Evolutionary conservation across 306 rosid genomes (phyloP), one percentile per base, ranked within the genome.

Genomic region (Cucurbita moschata): DNA sequence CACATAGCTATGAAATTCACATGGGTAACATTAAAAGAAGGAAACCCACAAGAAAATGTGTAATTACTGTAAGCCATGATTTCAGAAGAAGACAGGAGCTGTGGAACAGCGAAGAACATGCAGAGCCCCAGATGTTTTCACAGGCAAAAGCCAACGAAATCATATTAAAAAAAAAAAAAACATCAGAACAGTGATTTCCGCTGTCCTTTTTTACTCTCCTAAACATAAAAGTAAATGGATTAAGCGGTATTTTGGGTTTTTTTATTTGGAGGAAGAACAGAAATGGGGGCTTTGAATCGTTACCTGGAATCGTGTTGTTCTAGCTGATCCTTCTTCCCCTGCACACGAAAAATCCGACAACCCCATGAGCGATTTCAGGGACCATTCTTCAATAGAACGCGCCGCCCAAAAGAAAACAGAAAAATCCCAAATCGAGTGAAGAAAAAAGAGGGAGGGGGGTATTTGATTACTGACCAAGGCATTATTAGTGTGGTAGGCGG

Each of bases 71-170:
- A 50, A 50, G 54, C 15, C 18, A 44, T 44, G 0, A 49, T 1
- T 43, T 43, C 2, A 43, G 47, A 43, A 43, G 47, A 43, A 50
- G n/a, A 50, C 18, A n/a, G 10, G 53, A 42, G 52, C 9, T 77
- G 90, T 91, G 90, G 94, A 89, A 94, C 90, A 88, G 79, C 77
- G 78, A 85, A 71, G 83, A 85, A 71, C 79, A 86, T 89, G 94
- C 90, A 89, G 86, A 89, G 87, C 87, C 81, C 81, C 87, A 30
- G 35, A 30, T 30, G 35, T 30, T 30, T 30, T 3, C 35, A 30
- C 35, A 30, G 35, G 35, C 35, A 30, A 30, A 30, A 30, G 35
- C 35, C 35, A 30, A 30, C 35, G 35, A 30, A 30, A 30, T 30
- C 35, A 30, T 30, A 30, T 30, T 30, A 30, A 30, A 30, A 3